Base-by-base conservation (phyloP, 176 grass and related monocot genomes). In the Ananas comosus region DNA sequence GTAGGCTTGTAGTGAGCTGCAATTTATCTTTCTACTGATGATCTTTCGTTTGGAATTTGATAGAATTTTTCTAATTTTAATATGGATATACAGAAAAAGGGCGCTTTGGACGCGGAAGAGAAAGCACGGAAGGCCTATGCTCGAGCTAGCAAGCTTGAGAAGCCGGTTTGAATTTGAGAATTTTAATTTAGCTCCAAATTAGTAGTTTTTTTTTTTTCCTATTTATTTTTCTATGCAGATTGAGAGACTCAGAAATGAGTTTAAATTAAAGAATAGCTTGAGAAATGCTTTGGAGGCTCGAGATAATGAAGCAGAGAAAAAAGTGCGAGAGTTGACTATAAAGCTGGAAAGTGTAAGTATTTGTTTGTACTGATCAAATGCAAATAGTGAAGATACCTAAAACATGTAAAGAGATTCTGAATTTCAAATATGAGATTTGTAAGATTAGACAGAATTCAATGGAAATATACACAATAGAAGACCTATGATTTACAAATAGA, bases 301-400 rank as follows among this genome's bases (percentile, higher is more conserved):
- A 61, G 77, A 77, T 51, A 57, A 69, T 1, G 72, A 83, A 51
- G 72, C 89, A 13, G 84, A 90, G 56, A 82, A 76, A 66, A 97
- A 90, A 59, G 82, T 85, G 12, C 71, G 77, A 50, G 85, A 93
- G 49, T 72, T 99, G 54, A 90, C 71, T 68, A 56, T 16, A 3
- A 90, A 91, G 71, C 73, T 99, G 63, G 65, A 88, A 68, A 85
- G 54, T 70, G 94, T 93, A 81, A 90, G 87, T 86, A 56, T 47
- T 33, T 11, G 47, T 19, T 33, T 33, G 29, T 21, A 64, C 64
- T 53, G 14, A 33, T 33, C 29, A 33, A 33, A 24, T 24, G 1
- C 23, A 24, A 24, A 33, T 33, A 33, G 29, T 33, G 29, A 5
- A 33, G 29, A 33, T 33, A 33, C 4, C 29, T 4, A 4, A 33